phyloP scores from a whole-genome alignment of 352 stramenopile species.

The Phytophthora ramorum region DNA sequence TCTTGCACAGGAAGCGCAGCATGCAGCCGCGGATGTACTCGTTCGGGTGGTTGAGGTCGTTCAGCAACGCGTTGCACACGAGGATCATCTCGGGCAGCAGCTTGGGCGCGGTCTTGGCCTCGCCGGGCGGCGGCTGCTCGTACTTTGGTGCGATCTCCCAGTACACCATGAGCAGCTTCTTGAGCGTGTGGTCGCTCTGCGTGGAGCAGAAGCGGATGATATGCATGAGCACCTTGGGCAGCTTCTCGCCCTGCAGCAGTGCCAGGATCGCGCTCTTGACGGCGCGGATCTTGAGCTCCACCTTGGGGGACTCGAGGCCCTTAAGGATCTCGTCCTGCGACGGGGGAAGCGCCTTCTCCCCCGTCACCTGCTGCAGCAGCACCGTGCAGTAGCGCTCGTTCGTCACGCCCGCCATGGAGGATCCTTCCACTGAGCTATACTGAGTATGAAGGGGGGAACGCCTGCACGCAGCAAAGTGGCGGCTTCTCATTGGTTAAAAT shows the following conservation, averaged over 20 bases:
- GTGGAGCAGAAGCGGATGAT: constrained; percentile 99
- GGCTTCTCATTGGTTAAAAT: constrained; percentile 30
- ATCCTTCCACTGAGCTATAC: constrained; percentile 33
- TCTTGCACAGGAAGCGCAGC: constrained; percentile 99
- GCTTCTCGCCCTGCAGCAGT: constrained; percentile 97
- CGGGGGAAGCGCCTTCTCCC: constrained; percentile 72
- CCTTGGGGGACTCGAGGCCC: constrained; percentile 95
- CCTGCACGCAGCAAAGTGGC: constrained; percentile 14
- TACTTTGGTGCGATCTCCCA: constrained; percentile 99
- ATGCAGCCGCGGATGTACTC: constrained; percentile 99
- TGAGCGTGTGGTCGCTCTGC: constrained; percentile 98
- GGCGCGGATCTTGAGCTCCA: constrained; percentile 97
- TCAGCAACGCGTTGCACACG: constrained; percentile 99
- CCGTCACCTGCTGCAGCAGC: constrained; percentile 66
- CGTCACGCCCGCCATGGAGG: constrained; percentile 65
- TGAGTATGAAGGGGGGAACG: constrained; percentile 18
- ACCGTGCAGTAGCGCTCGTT: constrained; percentile 91
- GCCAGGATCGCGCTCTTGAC: constrained; percentile 99
- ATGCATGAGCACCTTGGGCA: constrained; percentile 99
- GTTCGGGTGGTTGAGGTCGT: constrained; percentile 99
- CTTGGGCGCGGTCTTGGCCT: constrained; percentile 80
- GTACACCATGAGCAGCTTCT: constrained; percentile 99
- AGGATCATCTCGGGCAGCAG: constrained; percentile 99
- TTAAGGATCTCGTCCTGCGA: constrained; percentile 98
- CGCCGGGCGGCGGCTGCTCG: constrained; percentile 69